Base-by-base conservation (phyloP, 495 filamentous ascomycete genomes). In the Talaromyces trachyspermus region DNA sequence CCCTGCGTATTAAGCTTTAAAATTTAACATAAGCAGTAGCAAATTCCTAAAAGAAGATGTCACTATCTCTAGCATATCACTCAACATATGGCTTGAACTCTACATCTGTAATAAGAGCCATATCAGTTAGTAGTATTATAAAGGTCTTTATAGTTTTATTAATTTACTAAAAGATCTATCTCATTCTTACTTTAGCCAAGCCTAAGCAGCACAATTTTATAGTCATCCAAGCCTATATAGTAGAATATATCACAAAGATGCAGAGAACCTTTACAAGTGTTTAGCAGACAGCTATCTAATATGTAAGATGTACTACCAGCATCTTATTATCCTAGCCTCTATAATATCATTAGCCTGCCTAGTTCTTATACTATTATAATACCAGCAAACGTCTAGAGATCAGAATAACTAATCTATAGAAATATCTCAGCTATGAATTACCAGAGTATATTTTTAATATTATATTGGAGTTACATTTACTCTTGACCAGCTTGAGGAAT, bases 191-290 rank as follows among this genome's bases (percentile, higher is more conserved):
- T 75, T 83, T 55, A 75, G 66, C 92, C 92, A 98, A 75, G 94
- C 92, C 81, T 69, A 49, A 98, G 75, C 20, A 92, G 91, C 23
- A 96, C 90, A 56, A 96, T 96, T 68, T 98, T 90, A 41, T 83
- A 84, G 72, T 98, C 92, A 66, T 94, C 83, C 77, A 98, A 98
- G 49, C 92, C 92, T 89, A 96, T 96, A 63, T 91, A 88, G 65
- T 79, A 77, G 77, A 98, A 98, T 75, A 98, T 86, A 65, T 81
- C 80, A 49, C 92, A 85, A 59, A 98, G 74, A 69, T 98, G 92
- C 51, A 77, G 74, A 48, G 84, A 78, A 50, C 77, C 85, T 75
- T 96, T 81, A 52, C 79, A 52, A 42, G 77, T 92, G 61, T 98
- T 90, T 50, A 92, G 92, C 20, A 98, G 87, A 69, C 92, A 89